These are phyloP conservation scores for Stagonosporopsis cucurbitacearum DNA, from an alignment of 2,329 filamentous ascomycete genomes.

Conservation along the genomic window DNA sequence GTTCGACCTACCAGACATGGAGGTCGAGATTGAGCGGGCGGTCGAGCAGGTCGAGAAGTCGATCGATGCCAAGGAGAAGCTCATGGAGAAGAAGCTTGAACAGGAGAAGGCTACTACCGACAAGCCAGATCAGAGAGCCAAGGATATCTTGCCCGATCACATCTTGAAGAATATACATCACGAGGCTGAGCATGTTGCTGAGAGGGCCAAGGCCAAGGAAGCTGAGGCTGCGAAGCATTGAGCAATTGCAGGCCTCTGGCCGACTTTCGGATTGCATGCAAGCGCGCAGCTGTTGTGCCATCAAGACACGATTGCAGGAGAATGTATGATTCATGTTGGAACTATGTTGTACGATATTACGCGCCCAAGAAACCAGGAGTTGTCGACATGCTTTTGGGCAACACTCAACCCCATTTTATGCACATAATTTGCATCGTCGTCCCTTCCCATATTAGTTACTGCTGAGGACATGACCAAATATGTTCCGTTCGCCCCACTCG, in stretches of 20 bases:
- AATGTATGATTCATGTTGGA: slow-evolving; percentile 8
- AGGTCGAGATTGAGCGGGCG: slow-evolving; percentile 61
- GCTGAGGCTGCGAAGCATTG: slow-evolving; percentile 12
- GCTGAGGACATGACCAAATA: too few species aligned
- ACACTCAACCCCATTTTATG: not conserved
- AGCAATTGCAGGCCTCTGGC: not conserved
- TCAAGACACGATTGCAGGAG: not conserved
- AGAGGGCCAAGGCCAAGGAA: slow-evolving; percentile 18
- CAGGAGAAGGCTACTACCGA: slow-evolving; percentile 42
- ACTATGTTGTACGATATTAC: slow-evolving; percentile 16
- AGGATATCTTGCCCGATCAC: slow-evolving; percentile 38
- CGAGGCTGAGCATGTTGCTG: slow-evolving; percentile 32
- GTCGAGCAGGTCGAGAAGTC: slow-evolving; percentile 58
- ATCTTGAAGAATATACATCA: slow-evolving; percentile 36
- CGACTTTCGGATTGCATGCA: not conserved
- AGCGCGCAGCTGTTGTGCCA: not conserved
- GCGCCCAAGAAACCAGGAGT: slow-evolving; percentile 13
- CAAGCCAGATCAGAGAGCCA: slow-evolving; percentile 31
- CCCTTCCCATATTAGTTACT: too few species aligned
- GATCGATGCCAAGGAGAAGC: slow-evolving; percentile 50
- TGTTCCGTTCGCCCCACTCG: too few species aligned
- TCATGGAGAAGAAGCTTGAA: slow-evolving; percentile 47
- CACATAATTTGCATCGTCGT: too few species aligned
- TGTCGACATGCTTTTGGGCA: slow-evolving; percentile 3
- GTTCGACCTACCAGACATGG: slow-evolving; percentile 58